Evolutionary conservation across 768 basidiomycete species (phyloP).

Genomic region (Russula emetica): DNA sequence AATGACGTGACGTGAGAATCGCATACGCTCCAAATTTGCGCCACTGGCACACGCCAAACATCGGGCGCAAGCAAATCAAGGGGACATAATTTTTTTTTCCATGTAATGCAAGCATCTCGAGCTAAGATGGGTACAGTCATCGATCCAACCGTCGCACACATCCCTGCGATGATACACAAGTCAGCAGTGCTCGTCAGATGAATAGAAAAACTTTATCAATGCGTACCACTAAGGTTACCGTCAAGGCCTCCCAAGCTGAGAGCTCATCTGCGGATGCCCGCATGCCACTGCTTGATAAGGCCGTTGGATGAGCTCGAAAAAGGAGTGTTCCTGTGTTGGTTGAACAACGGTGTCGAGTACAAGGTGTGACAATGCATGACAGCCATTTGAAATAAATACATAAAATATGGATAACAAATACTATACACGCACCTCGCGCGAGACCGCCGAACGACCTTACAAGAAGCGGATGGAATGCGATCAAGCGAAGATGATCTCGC

Average conservation of each 20-base stretch:
- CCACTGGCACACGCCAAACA: background rate
- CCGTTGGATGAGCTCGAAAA: conserved; percentile 28
- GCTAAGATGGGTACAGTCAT: conserved; percentile 21
- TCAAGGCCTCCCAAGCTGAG: conserved; percentile 28
- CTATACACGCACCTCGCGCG: conserved; percentile 31
- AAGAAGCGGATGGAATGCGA: conserved; percentile 41
- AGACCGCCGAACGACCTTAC: conserved; percentile 40
- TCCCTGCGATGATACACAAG: conserved; percentile 5
- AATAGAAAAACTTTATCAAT: background rate
- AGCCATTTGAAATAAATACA: background rate
- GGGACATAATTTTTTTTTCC: conserved; percentile 24
- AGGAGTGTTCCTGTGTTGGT: conserved; percentile 13
- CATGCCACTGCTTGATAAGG: conserved; percentile 30
- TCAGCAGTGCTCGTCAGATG: background rate
- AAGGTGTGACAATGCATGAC: background rate
- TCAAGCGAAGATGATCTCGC: conserved; percentile 33
- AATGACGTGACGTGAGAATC: conserved; percentile 20
- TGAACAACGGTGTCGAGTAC: background rate
- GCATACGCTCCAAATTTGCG: conserved; percentile 17
- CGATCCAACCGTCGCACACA: conserved; percentile 22
- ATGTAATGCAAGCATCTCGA: conserved; percentile 22
- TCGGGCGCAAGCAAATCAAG: background rate
- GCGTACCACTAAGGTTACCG: conserved; percentile 18
- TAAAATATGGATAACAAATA: background rate
- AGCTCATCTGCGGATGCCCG: conserved; percentile 30